phyloP scores from a whole-genome alignment of 177 flowering plant genomes.

The Tripterygium wilfordii region DNA sequence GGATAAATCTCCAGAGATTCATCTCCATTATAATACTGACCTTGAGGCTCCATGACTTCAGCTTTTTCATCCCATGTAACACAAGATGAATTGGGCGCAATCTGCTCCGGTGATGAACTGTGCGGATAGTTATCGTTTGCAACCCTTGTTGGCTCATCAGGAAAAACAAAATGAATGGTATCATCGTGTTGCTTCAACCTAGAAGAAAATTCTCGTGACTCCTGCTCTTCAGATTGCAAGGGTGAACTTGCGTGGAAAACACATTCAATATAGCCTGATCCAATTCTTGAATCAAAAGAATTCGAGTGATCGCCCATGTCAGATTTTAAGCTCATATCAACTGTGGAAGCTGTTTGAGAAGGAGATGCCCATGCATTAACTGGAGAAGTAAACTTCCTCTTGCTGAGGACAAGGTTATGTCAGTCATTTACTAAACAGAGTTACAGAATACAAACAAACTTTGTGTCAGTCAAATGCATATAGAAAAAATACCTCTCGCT shows the following conservation, averaged over 20 bases:
- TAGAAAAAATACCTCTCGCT: slow-evolving; percentile 41
- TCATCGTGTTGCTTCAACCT: slow-evolving; percentile 22
- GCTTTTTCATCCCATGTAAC: slow-evolving; percentile 80
- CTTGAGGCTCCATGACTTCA: slow-evolving; percentile 43
- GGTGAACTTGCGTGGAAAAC: slow-evolving; percentile 35
- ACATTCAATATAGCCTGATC: slow-evolving; percentile 41
- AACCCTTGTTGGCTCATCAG: slow-evolving; percentile 18
- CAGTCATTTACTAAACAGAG: too few species aligned
- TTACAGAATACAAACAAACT: too few species aligned
- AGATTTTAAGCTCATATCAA: slow-evolving; percentile 31
- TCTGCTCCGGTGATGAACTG: slow-evolving; percentile 19
- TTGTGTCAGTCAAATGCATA: too few species aligned
- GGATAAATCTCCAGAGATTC: slow-evolving; percentile 23
- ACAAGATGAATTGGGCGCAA: slow-evolving; percentile 32
- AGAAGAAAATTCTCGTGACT: slow-evolving; percentile 24
- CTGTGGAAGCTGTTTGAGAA: slow-evolving; percentile 37
- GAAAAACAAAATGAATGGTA: slow-evolving; percentile 17
- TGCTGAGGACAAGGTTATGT: slow-evolving; percentile 21
- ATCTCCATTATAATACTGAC: slow-evolving; percentile 10
- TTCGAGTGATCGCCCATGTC: slow-evolving; percentile 31
- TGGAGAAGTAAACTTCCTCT: slow-evolving; percentile 35
- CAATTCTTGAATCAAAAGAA: slow-evolving; percentile 43
- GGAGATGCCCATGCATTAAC: slow-evolving; percentile 28
- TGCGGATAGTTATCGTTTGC: slow-evolving; percentile 22
- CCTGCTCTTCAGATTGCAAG: slow-evolving; percentile 33